These are phyloP conservation scores for Annulohypoxylon bovei DNA, from an alignment of 495 filamentous ascomycete species.

Conservation along the genomic window DNA sequence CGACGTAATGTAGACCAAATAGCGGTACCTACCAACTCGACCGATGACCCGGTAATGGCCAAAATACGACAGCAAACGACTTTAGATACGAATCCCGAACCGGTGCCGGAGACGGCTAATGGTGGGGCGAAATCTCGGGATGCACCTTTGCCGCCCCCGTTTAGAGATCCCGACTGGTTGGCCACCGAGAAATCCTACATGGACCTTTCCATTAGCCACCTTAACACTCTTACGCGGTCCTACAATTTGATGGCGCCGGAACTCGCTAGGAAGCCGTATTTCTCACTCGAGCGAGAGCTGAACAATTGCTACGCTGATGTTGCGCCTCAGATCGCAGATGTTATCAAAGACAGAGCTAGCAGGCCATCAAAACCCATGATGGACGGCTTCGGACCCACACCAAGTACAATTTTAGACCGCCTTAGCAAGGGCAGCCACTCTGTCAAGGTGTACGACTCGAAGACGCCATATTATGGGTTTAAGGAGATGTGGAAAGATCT, in stretches of 20 bases:
- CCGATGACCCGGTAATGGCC: conserved; percentile 59
- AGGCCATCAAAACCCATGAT: conserved; percentile 56
- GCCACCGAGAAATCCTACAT: conserved; percentile 79
- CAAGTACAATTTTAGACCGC: conserved; percentile 53
- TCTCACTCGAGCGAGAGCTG: conserved; percentile 84
- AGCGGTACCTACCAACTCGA: conserved; percentile 58
- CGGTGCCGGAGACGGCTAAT: conserved; percentile 24
- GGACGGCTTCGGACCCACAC: conserved; percentile 40
- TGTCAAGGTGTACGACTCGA: conserved; percentile 74
- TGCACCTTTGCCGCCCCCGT: conserved; percentile 56
- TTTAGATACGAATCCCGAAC: conserved; percentile 20
- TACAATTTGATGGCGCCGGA: conserved; percentile 96
- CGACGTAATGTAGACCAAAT: conserved; percentile 58
- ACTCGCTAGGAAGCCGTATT: conserved; percentile 93
- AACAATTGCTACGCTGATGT: conserved; percentile 83
- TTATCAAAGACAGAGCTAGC: conserved; percentile 75
- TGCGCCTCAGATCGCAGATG: conserved; percentile 75
- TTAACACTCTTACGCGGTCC: conserved; percentile 83
- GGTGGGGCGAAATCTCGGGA: conserved; percentile 30
- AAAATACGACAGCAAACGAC: conserved; percentile 52
- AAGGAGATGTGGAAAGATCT: conserved; percentile 89
- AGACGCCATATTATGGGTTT: conserved; percentile 80
- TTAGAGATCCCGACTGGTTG: conserved; percentile 75
- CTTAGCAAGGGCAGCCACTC: conserved; percentile 59
- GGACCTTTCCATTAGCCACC: conserved; percentile 76